Base-by-base conservation (phyloP, 2,329 filamentous ascomycete species). In the Trichoderma citrinoviride region DNA sequence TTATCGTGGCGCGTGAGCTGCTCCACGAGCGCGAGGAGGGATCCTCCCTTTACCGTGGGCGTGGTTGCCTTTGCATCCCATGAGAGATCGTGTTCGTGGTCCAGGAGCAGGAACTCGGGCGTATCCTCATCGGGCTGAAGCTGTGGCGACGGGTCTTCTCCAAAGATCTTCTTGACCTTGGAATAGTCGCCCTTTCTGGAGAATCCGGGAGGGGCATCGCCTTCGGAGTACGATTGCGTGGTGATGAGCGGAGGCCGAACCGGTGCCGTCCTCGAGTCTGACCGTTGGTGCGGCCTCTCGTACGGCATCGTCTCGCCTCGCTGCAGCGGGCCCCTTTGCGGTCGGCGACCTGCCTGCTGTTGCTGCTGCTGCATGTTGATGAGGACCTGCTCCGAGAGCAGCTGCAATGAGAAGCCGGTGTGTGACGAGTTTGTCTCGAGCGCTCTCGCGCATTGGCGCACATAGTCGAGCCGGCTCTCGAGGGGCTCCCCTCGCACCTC, bases 1-100 rank as follows among this genome's bases (percentile, higher is more conserved):
- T 96, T 95, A 78, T 99, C 95, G 74, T 99, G 95, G 55, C 95
- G 87, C 17, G 95, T 99, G 50, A 99, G 84, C 73, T 98, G 94
- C 77, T 98, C 95, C 6, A 97, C 95, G 65, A 99, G 81, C 5
- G 91, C 95, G 33, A 92, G 84, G 21, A 99, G 79, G 0, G 94
- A 96, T 53, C 95, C 95, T 69, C 94, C 95, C 76, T 93, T 95
- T 65, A 99, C 85, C 33, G 89, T 85, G 25, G 90, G 88, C 2
- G 88, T 86, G 33, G 87, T 84, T n/a, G 82, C 80, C 77, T 97
- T 98, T 65, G 83, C 84, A 74, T 98, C 95, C 80, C 94, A 97
- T 2, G 91, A 90, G 3, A 99, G 88, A 72, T 98, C 95, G 57
- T 87, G 85, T 75, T 97, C 93, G 70, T 94, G 87, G 72, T 98